A percentile compares a stretch with the other conserved stretches of the same genome.
phyloP scores from a whole-genome alignment of 768 basidiomycete species.

The Fomitopsis serialis region DNA sequence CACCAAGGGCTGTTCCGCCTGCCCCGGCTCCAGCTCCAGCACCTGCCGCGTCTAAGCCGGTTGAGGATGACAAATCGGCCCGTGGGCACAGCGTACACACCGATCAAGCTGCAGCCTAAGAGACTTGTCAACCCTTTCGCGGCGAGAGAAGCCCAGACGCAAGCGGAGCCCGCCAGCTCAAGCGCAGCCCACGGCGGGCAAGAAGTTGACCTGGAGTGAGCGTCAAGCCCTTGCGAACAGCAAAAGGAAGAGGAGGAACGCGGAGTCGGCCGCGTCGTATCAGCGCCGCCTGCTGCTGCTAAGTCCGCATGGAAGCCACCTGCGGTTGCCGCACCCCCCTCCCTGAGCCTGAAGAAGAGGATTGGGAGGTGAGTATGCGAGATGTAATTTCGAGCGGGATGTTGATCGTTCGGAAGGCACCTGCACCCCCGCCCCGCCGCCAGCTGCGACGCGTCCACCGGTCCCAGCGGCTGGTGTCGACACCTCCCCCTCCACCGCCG shows the following conservation, averaged over 20 bases:
- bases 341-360: slow-evolving; percentile 18
- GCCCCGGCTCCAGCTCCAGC: slow-evolving; percentile 34
- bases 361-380: slow-evolving; percentile 19
- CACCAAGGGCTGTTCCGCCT: slow-evolving; percentile 25
- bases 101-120: slow-evolving; percentile 82
- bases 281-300: slow-evolving; percentile 24
- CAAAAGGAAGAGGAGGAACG: slow-evolving; percentile 71
- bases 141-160: slow-evolving; percentile 47
- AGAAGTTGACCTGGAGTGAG: slow-evolving; percentile 93
- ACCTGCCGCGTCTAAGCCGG: slow-evolving; percentile 64
- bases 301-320: slow-evolving; percentile 9
- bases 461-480: slow-evolving; percentile 10
- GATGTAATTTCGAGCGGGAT: not conserved
- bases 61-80: slow-evolving; percentile 74
- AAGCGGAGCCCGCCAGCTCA: slow-evolving; percentile 25
- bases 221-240: slow-evolving; percentile 84
- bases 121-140: slow-evolving; percentile 85
- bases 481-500: slow-evolving; percentile 28
- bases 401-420: not conserved
- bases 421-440: slow-evolving; percentile 17
- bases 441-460: slow-evolving; percentile 10
- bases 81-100: slow-evolving; percentile 84
- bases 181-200: slow-evolving; percentile 30
- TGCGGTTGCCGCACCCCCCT: slow-evolving; percentile 7
- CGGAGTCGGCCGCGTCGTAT: slow-evolving; percentile 53